Conservation (phyloP, 192 early-diverging fungal genomes). For the Podochytrium sp. region DNA sequence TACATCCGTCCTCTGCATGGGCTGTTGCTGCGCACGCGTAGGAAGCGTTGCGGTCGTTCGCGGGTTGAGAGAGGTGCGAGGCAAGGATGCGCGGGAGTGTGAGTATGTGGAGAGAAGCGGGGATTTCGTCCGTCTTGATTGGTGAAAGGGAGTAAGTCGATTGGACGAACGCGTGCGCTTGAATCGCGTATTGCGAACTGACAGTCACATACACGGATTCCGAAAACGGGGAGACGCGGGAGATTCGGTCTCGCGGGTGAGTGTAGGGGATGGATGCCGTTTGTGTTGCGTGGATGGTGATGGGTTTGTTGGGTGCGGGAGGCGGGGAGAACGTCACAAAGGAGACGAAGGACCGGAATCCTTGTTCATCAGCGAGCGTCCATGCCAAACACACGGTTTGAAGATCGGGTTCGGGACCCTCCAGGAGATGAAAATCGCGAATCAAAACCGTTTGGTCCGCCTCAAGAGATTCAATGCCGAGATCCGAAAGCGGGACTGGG, state of each 20-base stretch:
- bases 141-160: background rate
- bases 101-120: background rate
- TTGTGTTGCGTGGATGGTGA: too few species aligned
- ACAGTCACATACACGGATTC: too few species aligned
- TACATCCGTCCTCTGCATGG: background rate
- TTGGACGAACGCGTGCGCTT: background rate
- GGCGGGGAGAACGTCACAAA: background rate
- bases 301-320: slow-evolving; percentile 20
- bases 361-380: background rate
- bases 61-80: background rate
- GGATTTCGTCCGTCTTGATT: background rate
- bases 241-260: background rate
- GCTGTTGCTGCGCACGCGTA: background rate
- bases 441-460: background rate
- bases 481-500: too few species aligned
- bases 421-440: background rate
- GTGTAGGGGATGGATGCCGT: too few species aligned
- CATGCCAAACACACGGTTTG: background rate
- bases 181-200: background rate
- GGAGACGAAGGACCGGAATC: background rate
- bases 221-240: background rate
- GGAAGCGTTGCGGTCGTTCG: slow-evolving; percentile 20
- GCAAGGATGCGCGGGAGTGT: background rate
- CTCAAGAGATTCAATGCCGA: background rate
- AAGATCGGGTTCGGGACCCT: background rate